Percentiles rank a stretch among this genome's conserved stretches.
phyloP scores from a whole-genome alignment of 352 stramenopile genomes.

The Aphanomyces stellatus region DNA sequence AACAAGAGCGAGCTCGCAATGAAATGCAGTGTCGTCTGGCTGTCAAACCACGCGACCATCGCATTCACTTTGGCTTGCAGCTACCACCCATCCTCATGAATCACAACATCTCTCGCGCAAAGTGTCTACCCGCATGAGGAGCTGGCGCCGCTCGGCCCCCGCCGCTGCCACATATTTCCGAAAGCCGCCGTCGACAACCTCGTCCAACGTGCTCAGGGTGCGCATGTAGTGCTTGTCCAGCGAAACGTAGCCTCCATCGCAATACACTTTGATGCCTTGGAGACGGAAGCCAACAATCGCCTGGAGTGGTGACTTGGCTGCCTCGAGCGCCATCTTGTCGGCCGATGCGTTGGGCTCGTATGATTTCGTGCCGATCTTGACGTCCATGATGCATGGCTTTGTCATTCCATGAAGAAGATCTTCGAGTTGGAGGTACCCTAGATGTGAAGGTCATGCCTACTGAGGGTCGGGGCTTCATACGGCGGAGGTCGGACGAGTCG shows the following conservation, averaged over 20 bases:
- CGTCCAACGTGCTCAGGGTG: conserved; percentile 35
- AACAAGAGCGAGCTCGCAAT: conserved; percentile 94
- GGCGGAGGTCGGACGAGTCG: too few relatives aligned
- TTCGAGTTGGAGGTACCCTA: conserved; percentile 76
- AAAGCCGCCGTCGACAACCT: conserved; percentile 63
- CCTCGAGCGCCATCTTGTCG: conserved; percentile 88
- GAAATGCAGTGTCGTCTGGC: conserved; percentile 81
- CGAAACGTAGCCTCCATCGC: conserved; percentile 56
- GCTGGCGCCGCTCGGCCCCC: too few relatives aligned
- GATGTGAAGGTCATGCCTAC: too few relatives aligned
- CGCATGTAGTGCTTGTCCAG: conserved; percentile 86
- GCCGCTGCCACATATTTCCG: conserved; percentile 65
- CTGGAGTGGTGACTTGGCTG: conserved; percentile 90
- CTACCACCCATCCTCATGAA: too few relatives aligned
- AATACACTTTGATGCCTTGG: conserved; percentile 89
- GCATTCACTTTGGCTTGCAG: conserved; percentile 55
- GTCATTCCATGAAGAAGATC: conserved; percentile 79
- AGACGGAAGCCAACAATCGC: conserved; percentile 88
- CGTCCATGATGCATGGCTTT: conserved; percentile 92
- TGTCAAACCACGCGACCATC: conserved; percentile 65
- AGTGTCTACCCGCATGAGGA: too few relatives aligned
- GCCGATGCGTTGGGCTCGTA: conserved; percentile 84
- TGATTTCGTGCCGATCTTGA: conserved; percentile 94
- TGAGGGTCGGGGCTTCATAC: too few relatives aligned
- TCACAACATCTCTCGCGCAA: too few relatives aligned